A percentile compares a stretch with the other conserved stretches of the same genome.
These are phyloP conservation scores for Neoscytalidium dimidiatum DNA, from an alignment of 2,329 filamentous ascomycete genomes.

Conservation along the genomic window DNA sequence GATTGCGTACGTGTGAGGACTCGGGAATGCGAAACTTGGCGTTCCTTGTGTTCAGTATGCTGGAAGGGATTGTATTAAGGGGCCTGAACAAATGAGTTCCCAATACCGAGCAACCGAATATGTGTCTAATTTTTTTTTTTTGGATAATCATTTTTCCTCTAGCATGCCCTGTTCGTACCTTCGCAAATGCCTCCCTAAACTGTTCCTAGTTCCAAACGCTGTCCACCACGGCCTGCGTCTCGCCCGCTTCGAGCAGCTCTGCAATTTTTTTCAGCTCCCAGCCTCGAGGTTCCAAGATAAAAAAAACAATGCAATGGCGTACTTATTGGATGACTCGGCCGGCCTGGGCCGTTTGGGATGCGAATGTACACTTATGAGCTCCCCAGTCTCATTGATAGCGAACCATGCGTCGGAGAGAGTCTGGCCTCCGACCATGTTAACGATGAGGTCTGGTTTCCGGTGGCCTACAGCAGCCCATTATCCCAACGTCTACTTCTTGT, in stretches of 20 bases:
- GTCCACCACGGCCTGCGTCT: constrained; percentile 38
- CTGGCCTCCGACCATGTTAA: constrained; percentile 44
- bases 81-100: no score
- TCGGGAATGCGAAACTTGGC: no score
- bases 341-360: constrained; percentile 28
- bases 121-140: no score
- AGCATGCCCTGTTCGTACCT: constrained; percentile 37
- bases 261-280: constrained; percentile 39
- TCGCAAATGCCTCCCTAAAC: constrained; percentile 39
- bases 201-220: constrained; percentile 43
- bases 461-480: constrained; percentile 29
- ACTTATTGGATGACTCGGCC: constrained; percentile 24
- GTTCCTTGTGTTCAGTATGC: no score
- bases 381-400: constrained; percentile 36
- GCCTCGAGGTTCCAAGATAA: constrained; percentile 41
- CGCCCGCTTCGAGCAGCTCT: constrained; percentile 38
- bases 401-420: constrained; percentile 44
- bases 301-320: constrained; percentile 39
- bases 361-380: constrained; percentile 37
- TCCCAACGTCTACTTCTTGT: constrained; percentile 28
- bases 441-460: constrained; percentile 42
- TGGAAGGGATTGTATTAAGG: no score
- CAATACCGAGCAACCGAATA: no score
- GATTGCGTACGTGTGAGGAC: no score
- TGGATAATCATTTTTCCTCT: constrained; percentile 43